Percentiles rank a stretch among this genome's conserved stretches.
Evolutionary conservation across 148 eudicot species (phyloP).

Genomic region (Nepenthes gracilis): DNA sequence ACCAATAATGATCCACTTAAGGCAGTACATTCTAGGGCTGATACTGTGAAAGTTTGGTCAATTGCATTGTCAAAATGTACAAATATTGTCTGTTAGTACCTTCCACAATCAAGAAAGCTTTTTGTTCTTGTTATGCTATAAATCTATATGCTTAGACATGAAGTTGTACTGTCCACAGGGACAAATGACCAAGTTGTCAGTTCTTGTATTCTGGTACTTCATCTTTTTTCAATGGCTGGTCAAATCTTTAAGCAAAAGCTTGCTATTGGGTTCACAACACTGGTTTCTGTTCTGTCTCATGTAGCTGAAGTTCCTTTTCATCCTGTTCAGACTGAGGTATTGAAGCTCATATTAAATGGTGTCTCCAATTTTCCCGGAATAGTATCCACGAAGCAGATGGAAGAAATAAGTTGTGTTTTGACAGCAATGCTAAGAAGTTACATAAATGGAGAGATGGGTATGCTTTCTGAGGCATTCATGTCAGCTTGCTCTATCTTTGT

Average conservation of each 20-base stretch:
- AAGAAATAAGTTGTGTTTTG: conserved; percentile 56
- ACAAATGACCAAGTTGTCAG: conserved; percentile 56
- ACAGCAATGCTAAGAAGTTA: conserved; percentile 60
- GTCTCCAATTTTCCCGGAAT: conserved; percentile 62
- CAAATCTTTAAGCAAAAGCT: conserved; percentile 65
- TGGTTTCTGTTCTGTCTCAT: conserved; percentile 56
- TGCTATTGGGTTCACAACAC: conserved; percentile 75
- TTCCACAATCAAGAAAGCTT: too few relatives aligned
- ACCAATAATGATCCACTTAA: neutral
- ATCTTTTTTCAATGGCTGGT: conserved; percentile 60
- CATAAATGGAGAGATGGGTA: conserved; percentile 51
- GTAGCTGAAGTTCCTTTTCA: conserved; percentile 85
- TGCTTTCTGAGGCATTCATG: conserved; percentile 72
- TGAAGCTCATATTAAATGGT: conserved; percentile 58
- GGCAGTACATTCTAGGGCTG: neutral
- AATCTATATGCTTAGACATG: neutral
- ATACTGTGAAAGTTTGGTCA: neutral
- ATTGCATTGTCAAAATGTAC: neutral
- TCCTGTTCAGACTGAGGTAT: conserved; percentile 66
- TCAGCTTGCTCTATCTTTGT: conserved; percentile 62
- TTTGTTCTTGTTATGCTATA: neutral
- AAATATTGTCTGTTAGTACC: neutral
- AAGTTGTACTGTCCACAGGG: conserved; percentile 28
- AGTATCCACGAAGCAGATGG: conserved; percentile 44
- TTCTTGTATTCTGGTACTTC: conserved; percentile 72